Evolutionary conservation across 2,329 filamentous ascomycete species (phyloP).

Genomic region (Pseudogymnoascus sp.): DNA sequence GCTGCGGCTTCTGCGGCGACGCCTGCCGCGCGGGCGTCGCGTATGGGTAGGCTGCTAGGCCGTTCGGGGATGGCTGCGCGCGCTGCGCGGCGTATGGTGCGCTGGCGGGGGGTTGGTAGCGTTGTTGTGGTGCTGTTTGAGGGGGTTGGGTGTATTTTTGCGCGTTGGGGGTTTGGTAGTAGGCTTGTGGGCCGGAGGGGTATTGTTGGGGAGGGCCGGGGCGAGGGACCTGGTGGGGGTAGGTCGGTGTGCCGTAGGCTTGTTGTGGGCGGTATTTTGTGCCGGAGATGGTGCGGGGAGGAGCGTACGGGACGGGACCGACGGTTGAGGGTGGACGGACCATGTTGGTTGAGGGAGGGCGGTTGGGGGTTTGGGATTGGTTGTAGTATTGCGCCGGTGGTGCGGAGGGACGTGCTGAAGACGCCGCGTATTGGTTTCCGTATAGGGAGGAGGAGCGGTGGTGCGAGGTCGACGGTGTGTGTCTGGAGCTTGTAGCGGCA

Average conservation of each 20-base stretch:
- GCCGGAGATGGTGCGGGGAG: conserved; percentile 20
- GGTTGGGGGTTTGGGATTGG: conserved; percentile 23
- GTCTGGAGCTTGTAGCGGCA: conserved; percentile 18
- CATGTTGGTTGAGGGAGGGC: conserved; percentile 20
- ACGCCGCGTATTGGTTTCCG: conserved; percentile 27
- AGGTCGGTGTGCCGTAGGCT: conserved; percentile 23
- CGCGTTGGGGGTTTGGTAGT: conserved; percentile 3
- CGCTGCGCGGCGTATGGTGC: conserved; percentile 21
- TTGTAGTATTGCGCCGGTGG: conserved; percentile 20
- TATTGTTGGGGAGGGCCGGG: conserved; percentile 23
- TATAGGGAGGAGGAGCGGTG: conserved; percentile 25
- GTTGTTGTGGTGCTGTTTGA: conserved; percentile 22
- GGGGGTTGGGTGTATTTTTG: conserved; percentile 14
- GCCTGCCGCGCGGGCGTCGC: conserved; percentile 22
- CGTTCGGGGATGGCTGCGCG: conserved; percentile 22
- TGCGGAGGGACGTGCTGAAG: conserved; percentile 18
- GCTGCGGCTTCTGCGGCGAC: conserved; percentile 25
- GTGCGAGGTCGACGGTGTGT: conserved; percentile 17
- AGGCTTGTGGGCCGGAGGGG: not conserved
- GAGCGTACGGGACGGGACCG: conserved; percentile 22
- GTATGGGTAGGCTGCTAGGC: conserved; percentile 22
- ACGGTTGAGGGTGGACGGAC: conserved; percentile 23
- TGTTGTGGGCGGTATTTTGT: conserved; percentile 23
- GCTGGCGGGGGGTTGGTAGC: conserved; percentile 21
- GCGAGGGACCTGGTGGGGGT: conserved; percentile 25